Base-by-base conservation (phyloP, 2,329 filamentous ascomycete species). In the Verticillium dahliae region DNA sequence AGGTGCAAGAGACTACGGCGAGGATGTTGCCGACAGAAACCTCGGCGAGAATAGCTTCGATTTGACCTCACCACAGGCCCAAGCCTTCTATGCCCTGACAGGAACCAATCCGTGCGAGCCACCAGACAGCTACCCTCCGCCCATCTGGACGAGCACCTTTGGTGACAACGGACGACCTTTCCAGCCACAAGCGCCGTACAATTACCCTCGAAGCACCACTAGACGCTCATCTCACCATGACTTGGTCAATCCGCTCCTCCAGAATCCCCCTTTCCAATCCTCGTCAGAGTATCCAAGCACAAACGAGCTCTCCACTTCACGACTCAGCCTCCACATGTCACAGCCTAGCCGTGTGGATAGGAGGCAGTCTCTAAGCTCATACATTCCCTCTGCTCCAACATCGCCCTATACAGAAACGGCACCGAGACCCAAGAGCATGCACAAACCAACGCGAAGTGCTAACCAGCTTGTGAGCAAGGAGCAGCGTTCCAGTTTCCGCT, bases 11-110 rank as follows among this genome's bases (percentile, higher is more conserved):
- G 80, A 83, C 58, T 87, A 85, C 65, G 85, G 82, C n/a, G 87
- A 89, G 69, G 85, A 88, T 68, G 84, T 88, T 1, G 85, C 85
- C 1, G 84, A 87, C 65, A 78, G 86, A 38, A 89, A 89, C 63
- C 74, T 85, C 56, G 72, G 70, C 4, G 69, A 74, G 31, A 80
- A 76, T 27, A 67, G 68, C 1, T 38, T 70, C 39, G 66, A 75
- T 59, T 63, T 77, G 6, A 66, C 71, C 7, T 75, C 74, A 2
- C 61, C 68, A 11, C 72, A 71, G 11, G 72, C 74, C 0, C 70
- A 72, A 33, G 72, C 73, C 2, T 77, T 75, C 35, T 76, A 79
- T 63, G 67, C 73, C 13, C 55, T 64, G 38, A 62, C 62, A 15
- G 27, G 56, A 1, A 45, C 41, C 14, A 61, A 62, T 7, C 59